Evolutionary conservation across 1,284 basidiomycete genomes (phyloP).

Genomic region (Phlebopus sp.): DNA sequence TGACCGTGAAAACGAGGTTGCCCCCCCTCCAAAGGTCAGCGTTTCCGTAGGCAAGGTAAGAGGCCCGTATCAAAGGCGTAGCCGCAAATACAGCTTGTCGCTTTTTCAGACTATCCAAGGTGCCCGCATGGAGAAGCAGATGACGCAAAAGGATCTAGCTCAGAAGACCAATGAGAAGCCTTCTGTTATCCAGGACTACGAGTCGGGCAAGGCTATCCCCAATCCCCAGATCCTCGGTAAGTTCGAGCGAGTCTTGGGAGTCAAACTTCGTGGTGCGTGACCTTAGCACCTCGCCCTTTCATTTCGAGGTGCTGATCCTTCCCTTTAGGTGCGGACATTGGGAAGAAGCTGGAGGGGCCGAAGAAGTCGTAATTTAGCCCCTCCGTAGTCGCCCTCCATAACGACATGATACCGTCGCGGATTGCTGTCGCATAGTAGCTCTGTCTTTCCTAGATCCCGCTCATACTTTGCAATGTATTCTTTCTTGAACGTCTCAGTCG

Average conservation of each 20-base stretch:
- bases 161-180: conserved; percentile 92
- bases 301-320: conserved; percentile 5
- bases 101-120: conserved; percentile 72
- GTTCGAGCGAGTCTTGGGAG: conserved; percentile 85
- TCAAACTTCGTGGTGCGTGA: conserved; percentile 85
- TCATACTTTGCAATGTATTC: conserved; percentile 24
- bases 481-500: conserved; percentile 4
- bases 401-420: conserved; percentile 19
- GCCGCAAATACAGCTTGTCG: conserved; percentile 2
- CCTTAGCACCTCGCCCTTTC: background rate
- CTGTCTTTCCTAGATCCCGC: conserved; percentile 22
- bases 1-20: conserved; percentile 94
- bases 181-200: conserved; percentile 87
- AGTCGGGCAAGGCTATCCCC: conserved; percentile 86
- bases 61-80: background rate
- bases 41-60: conserved; percentile 79
- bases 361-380: conserved; percentile 61
- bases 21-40: conserved; percentile 85
- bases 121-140: conserved; percentile 72
- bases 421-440: conserved; percentile 13
- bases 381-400: conserved; percentile 22
- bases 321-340: conserved; percentile 66
- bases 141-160: conserved; percentile 94
- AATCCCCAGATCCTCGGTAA: conserved; percentile 89
- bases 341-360: conserved; percentile 75